Conservation (phyloP, 2,329 filamentous ascomycete genomes). For the Pseudocercospora ulei region DNA sequence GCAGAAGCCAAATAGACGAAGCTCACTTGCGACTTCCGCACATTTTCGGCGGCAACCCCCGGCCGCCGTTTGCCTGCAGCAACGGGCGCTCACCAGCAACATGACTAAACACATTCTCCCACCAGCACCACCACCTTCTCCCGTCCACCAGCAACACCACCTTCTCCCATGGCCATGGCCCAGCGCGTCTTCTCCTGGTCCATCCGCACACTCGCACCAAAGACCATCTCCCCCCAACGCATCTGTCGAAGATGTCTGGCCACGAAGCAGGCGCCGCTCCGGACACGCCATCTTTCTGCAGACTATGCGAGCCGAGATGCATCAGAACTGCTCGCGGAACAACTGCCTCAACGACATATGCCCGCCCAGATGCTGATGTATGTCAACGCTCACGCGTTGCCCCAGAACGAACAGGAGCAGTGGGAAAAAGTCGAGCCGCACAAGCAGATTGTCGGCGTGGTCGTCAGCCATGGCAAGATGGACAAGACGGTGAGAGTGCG, state of each 20-base stretch:
- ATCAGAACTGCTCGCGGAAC: slow-evolving; percentile 9
- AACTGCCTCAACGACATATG: slow-evolving; percentile 9
- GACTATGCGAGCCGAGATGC: slow-evolving; percentile 9
- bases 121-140: no score
- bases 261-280: slow-evolving; percentile 20
- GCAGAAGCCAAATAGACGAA: no score
- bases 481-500: slow-evolving; percentile 69
- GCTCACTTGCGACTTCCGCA: no score
- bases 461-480: slow-evolving; percentile 69
- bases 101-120: background rate
- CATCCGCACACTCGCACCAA: slow-evolving; percentile 22
- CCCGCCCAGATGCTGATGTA: slow-evolving; percentile 9
- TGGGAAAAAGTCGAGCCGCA: slow-evolving; percentile 23
- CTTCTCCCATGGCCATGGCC: slow-evolving; percentile 7
- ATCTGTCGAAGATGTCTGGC: slow-evolving; percentile 30
- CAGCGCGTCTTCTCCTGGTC: slow-evolving; percentile 24
- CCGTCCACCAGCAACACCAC: no score
- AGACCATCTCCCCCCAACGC: slow-evolving; percentile 24
- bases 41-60: no score
- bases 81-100: background rate
- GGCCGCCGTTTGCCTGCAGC: no score
- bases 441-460: slow-evolving; percentile 48
- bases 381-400: slow-evolving; percentile 13
- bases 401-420: slow-evolving; percentile 26
- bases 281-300: slow-evolving; percentile 13